These are phyloP conservation scores for Colletotrichum sp. DNA, from an alignment of 2,329 filamentous ascomycete genomes.

Conservation along the genomic window DNA sequence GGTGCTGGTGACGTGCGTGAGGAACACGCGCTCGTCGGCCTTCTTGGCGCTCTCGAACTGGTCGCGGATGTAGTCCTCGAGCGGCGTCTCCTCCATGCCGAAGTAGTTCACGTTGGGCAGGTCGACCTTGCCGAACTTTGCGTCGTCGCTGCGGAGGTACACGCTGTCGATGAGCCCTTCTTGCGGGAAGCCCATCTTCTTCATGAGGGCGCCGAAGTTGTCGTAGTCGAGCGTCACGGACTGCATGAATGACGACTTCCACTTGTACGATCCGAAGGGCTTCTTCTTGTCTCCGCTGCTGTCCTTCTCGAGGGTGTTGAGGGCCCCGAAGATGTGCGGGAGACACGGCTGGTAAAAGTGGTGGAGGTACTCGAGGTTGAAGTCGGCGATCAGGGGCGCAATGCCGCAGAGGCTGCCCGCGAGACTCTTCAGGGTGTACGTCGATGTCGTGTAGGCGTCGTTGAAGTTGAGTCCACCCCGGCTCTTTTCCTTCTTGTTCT, in stretches of 20 bases:
- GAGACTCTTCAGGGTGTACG: constrained; percentile 41
- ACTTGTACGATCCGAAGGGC: constrained; percentile 16
- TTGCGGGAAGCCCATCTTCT: constrained; percentile 25
- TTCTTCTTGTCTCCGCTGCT: background rate
- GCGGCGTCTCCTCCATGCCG: constrained; percentile 44
- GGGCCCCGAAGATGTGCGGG: constrained; percentile 28
- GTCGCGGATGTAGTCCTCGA: constrained; percentile 38
- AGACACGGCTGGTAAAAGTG: constrained; percentile 44
- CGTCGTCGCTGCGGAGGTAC: background rate
- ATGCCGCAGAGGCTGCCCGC: constrained; percentile 38
- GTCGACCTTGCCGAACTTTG: background rate
- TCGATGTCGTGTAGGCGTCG: constrained; percentile 35
- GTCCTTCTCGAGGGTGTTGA: constrained; percentile 18
- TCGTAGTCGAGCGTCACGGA: constrained; percentile 24
- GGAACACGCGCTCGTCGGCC: constrained; percentile 35
- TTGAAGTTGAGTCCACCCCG: constrained; percentile 35
- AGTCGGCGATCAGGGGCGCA: constrained; percentile 37
- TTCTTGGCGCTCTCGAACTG: constrained; percentile 24
- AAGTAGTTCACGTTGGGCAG: constrained; percentile 42
- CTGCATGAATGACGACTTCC: constrained; percentile 22
- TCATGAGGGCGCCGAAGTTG: constrained; percentile 18
- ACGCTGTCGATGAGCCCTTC: constrained; percentile 4
- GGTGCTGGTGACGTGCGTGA: constrained; percentile 39
- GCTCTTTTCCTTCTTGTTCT: background rate
- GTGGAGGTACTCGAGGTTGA: constrained; percentile 38